Conservation (phyloP, 2,329 filamentous ascomycete species). For the Neospermospora avenae region DNA sequence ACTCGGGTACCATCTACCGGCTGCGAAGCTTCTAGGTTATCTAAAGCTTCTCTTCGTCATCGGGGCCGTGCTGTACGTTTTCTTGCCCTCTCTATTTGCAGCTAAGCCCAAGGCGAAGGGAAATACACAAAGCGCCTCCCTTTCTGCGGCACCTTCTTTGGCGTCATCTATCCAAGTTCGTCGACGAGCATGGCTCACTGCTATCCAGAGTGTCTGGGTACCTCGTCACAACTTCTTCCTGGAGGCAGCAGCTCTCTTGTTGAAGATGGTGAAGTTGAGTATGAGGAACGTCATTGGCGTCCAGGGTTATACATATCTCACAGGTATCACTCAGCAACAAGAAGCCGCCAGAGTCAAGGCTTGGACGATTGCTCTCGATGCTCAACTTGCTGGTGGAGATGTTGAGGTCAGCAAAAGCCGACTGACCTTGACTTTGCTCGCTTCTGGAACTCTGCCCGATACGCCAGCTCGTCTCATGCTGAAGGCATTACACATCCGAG, state of each 20-base stretch:
- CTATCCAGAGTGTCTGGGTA: conserved; percentile 89
- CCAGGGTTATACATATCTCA: conserved; percentile 73
- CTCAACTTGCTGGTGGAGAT: conserved; percentile 87
- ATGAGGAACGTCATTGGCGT: conserved; percentile 74
- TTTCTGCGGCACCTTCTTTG: conserved; percentile 62
- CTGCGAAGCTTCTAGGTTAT: conserved; percentile 45
- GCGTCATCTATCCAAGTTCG: conserved; percentile 82
- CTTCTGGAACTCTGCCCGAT: conserved; percentile 80
- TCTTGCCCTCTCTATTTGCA: conserved; percentile 52
- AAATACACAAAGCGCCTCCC: conserved; percentile 43
- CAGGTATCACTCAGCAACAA: conserved; percentile 77
- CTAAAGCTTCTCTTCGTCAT: conserved; percentile 52
- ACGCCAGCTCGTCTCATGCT: conserved; percentile 84
- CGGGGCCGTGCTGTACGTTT: conserved; percentile 52
- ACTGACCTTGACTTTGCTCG: conserved; percentile 79
- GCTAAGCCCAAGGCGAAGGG: conserved; percentile 45
- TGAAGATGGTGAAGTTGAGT: conserved; percentile 81
- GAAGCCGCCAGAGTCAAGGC: conserved; percentile 84
- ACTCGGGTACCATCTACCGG: conserved; percentile 50
- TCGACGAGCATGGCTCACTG: conserved; percentile 87
- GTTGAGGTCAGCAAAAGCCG: conserved; percentile 85
- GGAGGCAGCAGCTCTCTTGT: conserved; percentile 74
- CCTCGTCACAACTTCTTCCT: conserved; percentile 83
- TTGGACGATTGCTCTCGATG: conserved; percentile 90
- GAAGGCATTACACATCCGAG: conserved; percentile 86